Conservation (phyloP, 129 eudicot genomes). For the Silybum marianum region DNA sequence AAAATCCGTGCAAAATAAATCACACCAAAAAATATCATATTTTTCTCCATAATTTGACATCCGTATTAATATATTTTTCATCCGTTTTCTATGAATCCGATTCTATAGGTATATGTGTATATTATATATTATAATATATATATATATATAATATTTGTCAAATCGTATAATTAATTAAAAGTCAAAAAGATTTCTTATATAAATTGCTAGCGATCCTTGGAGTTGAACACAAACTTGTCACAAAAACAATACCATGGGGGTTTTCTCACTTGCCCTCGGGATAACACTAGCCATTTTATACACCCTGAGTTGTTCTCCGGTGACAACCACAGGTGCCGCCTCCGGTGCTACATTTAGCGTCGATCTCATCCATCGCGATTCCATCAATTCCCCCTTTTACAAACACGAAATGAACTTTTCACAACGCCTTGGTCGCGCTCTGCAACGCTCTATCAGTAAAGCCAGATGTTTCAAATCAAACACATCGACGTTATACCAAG, state of each 20-base stretch:
- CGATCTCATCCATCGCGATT: slow-evolving; percentile 42
- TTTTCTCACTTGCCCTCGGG: slow-evolving; percentile 20
- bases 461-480: slow-evolving; percentile 18
- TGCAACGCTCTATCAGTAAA: slow-evolving; percentile 32
- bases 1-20: no score
- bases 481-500: slow-evolving; percentile 9
- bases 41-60: no score
- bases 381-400: slow-evolving; percentile 38
- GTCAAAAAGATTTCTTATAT: neutral
- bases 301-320: neutral
- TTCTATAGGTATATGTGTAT: no score
- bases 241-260: slow-evolving; percentile 14
- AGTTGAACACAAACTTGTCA: slow-evolving; percentile 15
- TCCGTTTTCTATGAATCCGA: no score
- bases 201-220: neutral
- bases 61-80: no score
- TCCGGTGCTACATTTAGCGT: slow-evolving; percentile 16
- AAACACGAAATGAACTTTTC: slow-evolving; percentile 17
- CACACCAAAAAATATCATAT: no score
- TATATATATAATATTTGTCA: neutral
- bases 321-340: neutral
- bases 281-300: slow-evolving; percentile 23
- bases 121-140: no score
- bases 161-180: neutral
- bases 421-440: slow-evolving; percentile 26